Base-by-base conservation (phyloP, 306 rosid genomes). In the Cicer judaicum region DNA sequence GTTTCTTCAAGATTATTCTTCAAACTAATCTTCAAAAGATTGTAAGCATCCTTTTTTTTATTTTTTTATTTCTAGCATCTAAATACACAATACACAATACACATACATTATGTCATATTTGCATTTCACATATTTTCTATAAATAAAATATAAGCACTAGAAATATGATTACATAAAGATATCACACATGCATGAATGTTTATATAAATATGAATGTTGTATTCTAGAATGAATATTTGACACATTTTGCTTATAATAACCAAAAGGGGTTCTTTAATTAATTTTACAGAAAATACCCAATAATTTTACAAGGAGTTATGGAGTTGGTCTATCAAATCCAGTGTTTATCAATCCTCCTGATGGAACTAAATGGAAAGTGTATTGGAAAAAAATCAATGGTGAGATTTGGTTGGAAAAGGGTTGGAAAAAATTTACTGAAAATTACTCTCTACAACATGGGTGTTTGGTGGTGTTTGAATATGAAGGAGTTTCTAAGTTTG, bases 221-320 rank as follows among this genome's bases (percentile, higher is more conserved):
- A 18, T 18, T 18, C 19, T 18, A 18, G 19, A 18, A 21, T 21
- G 24, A 21, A 21, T 21, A 21, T 21, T 21, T 21, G 24, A 21
- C 24, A 21, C 24, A 21, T 21, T 21, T 21, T 21, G 2, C 24
- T 21, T 21, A 21, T 21, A 21, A 21, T 21, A 10, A 59, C 42
- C 42, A 12, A 59, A 60, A 34, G 6, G 10, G 14, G 14, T 11
- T 13, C 8, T 12, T 59, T 59, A 13, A 13, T 24, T 5, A 12
- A 1, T 11, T 8, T 65, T 43, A 38, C 82, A 82, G 85, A 29
- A 59, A 43, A 62, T 82, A 29, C 76, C 85, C 0, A 59, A 21
- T 7, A 72, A 5, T 0, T 81, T 77, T 66, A 14, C 65, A n/a
- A 36, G 13, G 60, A 72, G 16, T 16, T 42, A 65, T 72, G 78